Base-by-base conservation (phyloP, 2,329 filamentous ascomycete genomes). In the Aureobasidium melanogenum region DNA sequence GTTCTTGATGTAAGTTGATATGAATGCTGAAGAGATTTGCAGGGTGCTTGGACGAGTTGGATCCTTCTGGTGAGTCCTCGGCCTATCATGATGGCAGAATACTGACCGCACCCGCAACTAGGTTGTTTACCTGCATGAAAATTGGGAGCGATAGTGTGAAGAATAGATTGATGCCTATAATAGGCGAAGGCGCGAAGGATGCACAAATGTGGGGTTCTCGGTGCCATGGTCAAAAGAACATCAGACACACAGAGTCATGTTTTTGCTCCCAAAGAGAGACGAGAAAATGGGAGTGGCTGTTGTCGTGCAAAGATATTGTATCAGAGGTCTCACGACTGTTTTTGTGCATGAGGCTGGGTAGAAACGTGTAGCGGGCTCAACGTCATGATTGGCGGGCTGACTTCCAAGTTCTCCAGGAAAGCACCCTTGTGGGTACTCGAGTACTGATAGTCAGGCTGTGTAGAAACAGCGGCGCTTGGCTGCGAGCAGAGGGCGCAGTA, bases 161-260 rank as follows among this genome's bases (percentile, higher is more conserved):
- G 24, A 41, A 54, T 54, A 54, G 36, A 54, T 54, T 41, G 24
- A 54, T 39, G 19, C n/a, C 19, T 54, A 5, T 17, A 54, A n/a
- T 54, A 54, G 50, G 50, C 50, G 50, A 54, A 54, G 50, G 19
- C 50, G 10, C 50, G 50, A 54, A 54, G 50, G 50, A 54, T 54
- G 50, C 50, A 15, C 22, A 34, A 5, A 54, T 54, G 50, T 41
- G 50, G 50, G 50, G 50, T 39, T n/a, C 9, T 28, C 15, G 50
- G 12, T 26, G 14, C 9, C 9, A 38, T 36, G 17, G 30, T 22
- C 9, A 8, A 47, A 17, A 4, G 28, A 5, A 5, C 22, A 14
- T 51, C 1, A 38, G 19, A 26, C 19, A 34, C 22, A 24, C 6
- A 28, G 24, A 12, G 24, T 15, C 34, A 12, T 22, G 3, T 54